Evolutionary conservation across 1,139 yeast species (phyloP), one percentile per base, ranked within the genome.

Genomic region (Suhomyces bolitotheri): DNA sequence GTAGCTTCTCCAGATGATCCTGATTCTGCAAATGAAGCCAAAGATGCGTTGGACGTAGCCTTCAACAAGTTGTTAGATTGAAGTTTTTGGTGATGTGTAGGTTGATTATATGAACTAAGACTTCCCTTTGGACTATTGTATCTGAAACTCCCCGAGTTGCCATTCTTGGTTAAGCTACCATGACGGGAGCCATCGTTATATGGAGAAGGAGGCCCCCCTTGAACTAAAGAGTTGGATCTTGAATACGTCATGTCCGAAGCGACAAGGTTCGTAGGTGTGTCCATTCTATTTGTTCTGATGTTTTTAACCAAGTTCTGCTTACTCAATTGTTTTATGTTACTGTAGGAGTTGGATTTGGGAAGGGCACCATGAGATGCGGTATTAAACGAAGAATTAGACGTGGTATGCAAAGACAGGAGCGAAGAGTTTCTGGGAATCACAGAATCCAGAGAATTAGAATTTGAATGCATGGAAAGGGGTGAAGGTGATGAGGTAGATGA

Each of bases 201-300:
- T 10, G 33, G 31, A 3, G 29, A 12, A 2, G 30, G 17, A 8
- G 35, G 14, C 11, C 16, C 22, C 23, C 25, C 23, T 3, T 32
- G 24, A 13, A 29, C 23, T 22, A 32, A 16, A 2, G 36, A 30
- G 15, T 31, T 31, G 5, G 35, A 22, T 23, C 39, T 27, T 24
- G 16, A 29, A n/a, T 38, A 31, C 7, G 39, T 13, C 16, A 22
- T 13, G 14, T 33, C 38, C 5, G 27, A n/a, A 10, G 31, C 22
- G 11, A 19, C 15, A n/a, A 40, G 16, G 15, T 64, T 65, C 7
- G 69, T 61, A 10, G 66, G 57, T 7, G 64, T 61, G 40, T 64
- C 71, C 16, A 47, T 44, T 31, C 47, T 54, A 34, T 43, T 56
- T n/a, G 55, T 45, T 25, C 71, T 51, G 31, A 65, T 44, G 19